A percentile compares a stretch with the other conserved stretches of the same genome.
These are phyloP conservation scores for Sonneratia caseolaris DNA, from an alignment of 345 rosid genomes.

Conservation along the genomic window DNA sequence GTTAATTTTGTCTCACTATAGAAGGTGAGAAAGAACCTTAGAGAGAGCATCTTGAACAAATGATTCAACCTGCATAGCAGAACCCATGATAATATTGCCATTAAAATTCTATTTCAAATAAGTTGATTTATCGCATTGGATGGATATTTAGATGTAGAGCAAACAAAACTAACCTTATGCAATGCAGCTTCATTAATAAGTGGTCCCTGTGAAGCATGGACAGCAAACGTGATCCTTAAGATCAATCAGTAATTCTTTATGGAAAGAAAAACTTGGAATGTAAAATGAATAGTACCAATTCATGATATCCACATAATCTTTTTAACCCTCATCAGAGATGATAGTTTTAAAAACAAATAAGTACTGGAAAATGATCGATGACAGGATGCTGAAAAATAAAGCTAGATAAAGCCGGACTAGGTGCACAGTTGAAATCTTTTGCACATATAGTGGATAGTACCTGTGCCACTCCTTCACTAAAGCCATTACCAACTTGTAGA, in stretches of 20 bases:
- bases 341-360: neutral
- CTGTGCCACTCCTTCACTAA: slow-evolving; percentile 66
- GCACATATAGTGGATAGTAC: slow-evolving; percentile 16
- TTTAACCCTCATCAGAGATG: neutral
- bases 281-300: neutral
- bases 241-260: neutral
- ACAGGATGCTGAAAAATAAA: neutral
- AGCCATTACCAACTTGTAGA: slow-evolving; percentile 94
- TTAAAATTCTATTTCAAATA: neutral
- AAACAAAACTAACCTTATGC: slow-evolving; percentile 50
- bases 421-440: neutral
- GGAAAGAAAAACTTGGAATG: neutral
- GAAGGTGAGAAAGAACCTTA: slow-evolving; percentile 46
- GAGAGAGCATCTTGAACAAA: slow-evolving; percentile 74
- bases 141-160: neutral
- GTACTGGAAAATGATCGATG: neutral
- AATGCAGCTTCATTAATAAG: slow-evolving; percentile 90
- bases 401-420: neutral
- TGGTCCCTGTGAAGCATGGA: slow-evolving; percentile 60
- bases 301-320: neutral
- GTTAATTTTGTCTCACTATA: neutral
- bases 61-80: slow-evolving; percentile 62
- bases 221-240: slow-evolving; percentile 1
- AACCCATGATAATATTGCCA: neutral
- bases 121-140: neutral